Percentiles rank a stretch among this genome's conserved stretches.
Evolutionary conservation across 805 yeast species (phyloP).

Genomic region (Kuraishia floccosa): DNA sequence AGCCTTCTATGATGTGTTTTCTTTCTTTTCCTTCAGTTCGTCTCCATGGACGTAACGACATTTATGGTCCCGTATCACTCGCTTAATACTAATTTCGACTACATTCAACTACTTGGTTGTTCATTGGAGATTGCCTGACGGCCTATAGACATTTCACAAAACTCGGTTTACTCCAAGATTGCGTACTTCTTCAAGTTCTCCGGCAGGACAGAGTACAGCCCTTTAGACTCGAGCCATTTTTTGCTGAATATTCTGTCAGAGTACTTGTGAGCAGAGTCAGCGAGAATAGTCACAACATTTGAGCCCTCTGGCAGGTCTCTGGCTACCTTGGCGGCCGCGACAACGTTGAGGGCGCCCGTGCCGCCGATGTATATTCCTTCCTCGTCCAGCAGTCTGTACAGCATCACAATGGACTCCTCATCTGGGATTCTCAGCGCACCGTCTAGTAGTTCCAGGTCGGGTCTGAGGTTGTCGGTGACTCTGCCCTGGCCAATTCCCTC

Average conservation of each 20-base stretch:
- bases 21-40: background rate
- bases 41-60: no score
- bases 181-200: constrained; percentile 61
- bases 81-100: no score
- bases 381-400: constrained; percentile 72
- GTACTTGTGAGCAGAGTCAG: constrained; percentile 87
- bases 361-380: constrained; percentile 91
- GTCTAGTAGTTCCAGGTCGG: constrained; percentile 64
- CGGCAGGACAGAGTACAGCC: constrained; percentile 56
- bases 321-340: constrained; percentile 77
- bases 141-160: background rate
- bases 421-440: constrained; percentile 76
- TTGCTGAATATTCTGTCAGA: constrained; percentile 71
- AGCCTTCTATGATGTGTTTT: no score
- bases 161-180: constrained; percentile 26
- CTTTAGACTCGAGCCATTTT: constrained; percentile 66
- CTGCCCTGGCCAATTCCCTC: constrained; percentile 97
- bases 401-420: constrained; percentile 72
- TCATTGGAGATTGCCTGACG: no score
- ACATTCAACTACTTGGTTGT: no score
- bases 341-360: constrained; percentile 83
- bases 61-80: no score
- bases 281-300: constrained; percentile 79
- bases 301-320: constrained; percentile 62
- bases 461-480: constrained; percentile 70